phyloP scores from a whole-genome alignment of 805 yeast species.

The Candida tibetensis region DNA sequence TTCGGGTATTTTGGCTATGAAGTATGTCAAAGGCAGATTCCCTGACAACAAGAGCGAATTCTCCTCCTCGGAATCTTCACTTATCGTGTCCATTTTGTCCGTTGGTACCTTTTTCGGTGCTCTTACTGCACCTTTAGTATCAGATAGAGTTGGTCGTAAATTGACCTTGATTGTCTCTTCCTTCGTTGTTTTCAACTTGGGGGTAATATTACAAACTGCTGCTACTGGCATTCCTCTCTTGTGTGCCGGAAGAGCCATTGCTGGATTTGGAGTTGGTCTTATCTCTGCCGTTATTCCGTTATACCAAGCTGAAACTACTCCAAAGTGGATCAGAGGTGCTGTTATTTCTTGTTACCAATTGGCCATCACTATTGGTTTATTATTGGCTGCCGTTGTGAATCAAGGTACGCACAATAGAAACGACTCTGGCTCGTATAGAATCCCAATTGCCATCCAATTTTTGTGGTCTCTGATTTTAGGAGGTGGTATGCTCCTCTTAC shows the following conservation, averaged over 20 bases:
- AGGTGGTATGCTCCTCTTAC: conserved; percentile 31
- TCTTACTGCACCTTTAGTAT: conserved; percentile 33
- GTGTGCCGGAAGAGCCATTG: conserved; percentile 38
- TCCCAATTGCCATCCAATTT: conserved; percentile 40
- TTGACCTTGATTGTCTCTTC: conserved; percentile 34
- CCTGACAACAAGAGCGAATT: conserved; percentile 15
- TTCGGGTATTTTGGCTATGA: conserved; percentile 42
- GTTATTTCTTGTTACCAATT: conserved; percentile 39
- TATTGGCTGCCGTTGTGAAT: conserved; percentile 37
- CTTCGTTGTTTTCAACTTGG: conserved; percentile 35
- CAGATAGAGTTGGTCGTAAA: conserved; percentile 40
- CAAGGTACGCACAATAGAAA: conserved; percentile 32
- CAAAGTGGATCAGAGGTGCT: conserved; percentile 45
- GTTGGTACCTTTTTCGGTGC: conserved; percentile 45
- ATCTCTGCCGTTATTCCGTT: conserved; percentile 40
- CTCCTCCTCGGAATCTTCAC: conserved; percentile 20
- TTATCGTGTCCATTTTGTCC: conserved; percentile 32
- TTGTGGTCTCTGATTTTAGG: conserved; percentile 34
- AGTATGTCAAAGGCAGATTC: conserved; percentile 30
- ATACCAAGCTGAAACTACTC: conserved; percentile 41
- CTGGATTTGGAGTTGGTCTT: conserved; percentile 43
- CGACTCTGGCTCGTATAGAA: conserved; percentile 40
- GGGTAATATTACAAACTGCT: conserved; percentile 38
- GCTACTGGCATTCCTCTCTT: conserved; percentile 34
- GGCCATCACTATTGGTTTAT: conserved; percentile 39